Evolutionary conservation across 768 basidiomycete genomes (phyloP), one percentile per base, ranked within the genome.

Genomic region (Agrocybe pediades): DNA sequence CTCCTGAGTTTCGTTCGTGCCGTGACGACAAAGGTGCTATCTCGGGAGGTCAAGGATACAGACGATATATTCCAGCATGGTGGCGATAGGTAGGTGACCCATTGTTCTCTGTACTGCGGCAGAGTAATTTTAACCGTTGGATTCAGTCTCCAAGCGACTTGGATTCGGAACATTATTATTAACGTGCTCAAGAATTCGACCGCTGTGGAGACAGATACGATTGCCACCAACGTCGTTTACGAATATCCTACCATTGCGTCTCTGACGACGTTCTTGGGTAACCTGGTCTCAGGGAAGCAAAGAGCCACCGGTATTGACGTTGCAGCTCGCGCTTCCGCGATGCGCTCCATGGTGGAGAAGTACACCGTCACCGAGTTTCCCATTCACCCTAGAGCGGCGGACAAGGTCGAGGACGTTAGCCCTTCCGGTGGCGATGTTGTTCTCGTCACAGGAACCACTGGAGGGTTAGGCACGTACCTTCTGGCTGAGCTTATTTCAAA

Each of bases 41-140:
- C 43, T 1, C 55, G 44, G 8, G 21, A 27, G 2, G 46, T 56
- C 0, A 25, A 44, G 7, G 55, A 56, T 15, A 23, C 42, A 9
- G 55, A 52, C 15, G 55, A 56, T 26, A 52, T 56, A 4, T 56
- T 56, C 17, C 55, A 56, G 26, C 50, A 40, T 30, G 55, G 55
- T 3, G 48, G 55, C 41, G 55, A 56, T 24, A 56, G 55, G 55
- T 56, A 17, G n/a, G 46, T 25, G 16, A 4, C n/a, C n/a, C n/a
- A n/a, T 11, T 16, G 6, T 39, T 8, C 5, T 17, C 6, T 39
- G 7, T 17, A 24, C 6, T 25, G 2, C 13, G 3, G 9, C 5
- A 23, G 24, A 11, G n/a, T 25, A 17, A 20, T 49, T 9, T 25
- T n/a, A 6, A 13, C 5, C 30, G 9, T 21, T 8, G 29, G 9